Percentiles rank a stretch among this genome's conserved stretches.
These are phyloP conservation scores for Tardiomyces digboiensis DNA, from an alignment of 1,139 yeast species.

Conservation along the genomic window DNA sequence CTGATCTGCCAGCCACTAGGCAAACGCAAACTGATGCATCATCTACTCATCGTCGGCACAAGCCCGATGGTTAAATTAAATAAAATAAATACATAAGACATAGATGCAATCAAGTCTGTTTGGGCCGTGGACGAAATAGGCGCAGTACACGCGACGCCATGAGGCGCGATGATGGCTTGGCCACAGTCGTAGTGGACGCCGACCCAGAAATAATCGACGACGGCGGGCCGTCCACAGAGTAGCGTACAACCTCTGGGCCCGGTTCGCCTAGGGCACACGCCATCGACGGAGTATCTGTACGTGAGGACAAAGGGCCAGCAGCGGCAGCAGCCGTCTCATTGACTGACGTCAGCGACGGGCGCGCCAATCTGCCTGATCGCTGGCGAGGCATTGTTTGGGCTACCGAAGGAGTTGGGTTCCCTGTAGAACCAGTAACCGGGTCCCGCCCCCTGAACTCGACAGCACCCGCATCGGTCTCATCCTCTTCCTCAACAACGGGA, in stretches of 20 bases:
- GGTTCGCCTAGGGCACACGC: slow-evolving; percentile 11
- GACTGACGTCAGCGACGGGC: background rate
- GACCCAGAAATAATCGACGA: slow-evolving; percentile 2
- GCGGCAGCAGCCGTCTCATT: background rate
- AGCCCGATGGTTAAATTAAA: too few relatives aligned
- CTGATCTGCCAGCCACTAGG: too few relatives aligned
- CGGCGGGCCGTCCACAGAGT: slow-evolving; percentile 7
- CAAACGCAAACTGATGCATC: too few relatives aligned
- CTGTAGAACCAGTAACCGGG: too few relatives aligned
- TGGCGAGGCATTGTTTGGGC: too few relatives aligned
- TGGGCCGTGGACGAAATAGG: background rate
- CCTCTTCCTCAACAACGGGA: slow-evolving; percentile 23
- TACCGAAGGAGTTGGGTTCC: too few relatives aligned
- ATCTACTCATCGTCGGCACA: too few relatives aligned
- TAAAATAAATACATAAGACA: background rate
- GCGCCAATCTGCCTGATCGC: background rate
- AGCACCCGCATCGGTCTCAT: slow-evolving; percentile 2
- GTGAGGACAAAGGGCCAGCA: background rate
- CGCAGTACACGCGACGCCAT: slow-evolving; percentile 1
- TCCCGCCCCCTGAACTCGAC: too few relatives aligned
- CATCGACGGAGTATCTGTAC: background rate
- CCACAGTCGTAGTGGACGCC: slow-evolving; percentile 6
- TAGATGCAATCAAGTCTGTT: background rate
- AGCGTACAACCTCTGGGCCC: slow-evolving; percentile 19
- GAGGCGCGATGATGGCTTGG: slow-evolving; percentile 1